These are phyloP conservation scores for Mariannaea sp. DNA, from an alignment of 2,329 filamentous ascomycete genomes.

Conservation along the genomic window DNA sequence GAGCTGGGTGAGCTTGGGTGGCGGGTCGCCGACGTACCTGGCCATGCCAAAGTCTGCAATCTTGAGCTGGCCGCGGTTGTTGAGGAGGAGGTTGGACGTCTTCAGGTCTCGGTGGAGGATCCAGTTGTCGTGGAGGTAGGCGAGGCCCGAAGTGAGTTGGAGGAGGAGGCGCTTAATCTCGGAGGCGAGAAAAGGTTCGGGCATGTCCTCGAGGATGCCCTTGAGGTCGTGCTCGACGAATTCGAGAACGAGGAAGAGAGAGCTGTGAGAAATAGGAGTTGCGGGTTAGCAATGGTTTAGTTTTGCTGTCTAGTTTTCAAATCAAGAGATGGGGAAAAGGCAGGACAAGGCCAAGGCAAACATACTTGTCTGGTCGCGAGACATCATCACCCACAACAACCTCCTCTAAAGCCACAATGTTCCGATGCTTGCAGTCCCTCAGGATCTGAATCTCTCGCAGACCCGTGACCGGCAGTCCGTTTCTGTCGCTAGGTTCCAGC, in stretches of 20 bases:
- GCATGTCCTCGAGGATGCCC: slow-evolving; percentile 90
- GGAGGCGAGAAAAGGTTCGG: slow-evolving; percentile 87
- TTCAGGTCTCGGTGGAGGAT: slow-evolving; percentile 94
- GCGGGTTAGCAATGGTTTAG: too few relatives aligned
- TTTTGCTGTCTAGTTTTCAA: slow-evolving; percentile 21
- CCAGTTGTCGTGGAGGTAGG: slow-evolving; percentile 86
- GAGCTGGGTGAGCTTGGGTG: slow-evolving; percentile 80
- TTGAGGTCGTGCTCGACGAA: slow-evolving; percentile 98
- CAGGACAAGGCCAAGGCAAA: slow-evolving; percentile 24
- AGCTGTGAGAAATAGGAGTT: slow-evolving; percentile 52
- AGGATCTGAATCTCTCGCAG: slow-evolving; percentile 93
- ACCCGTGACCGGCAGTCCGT: slow-evolving; percentile 87
- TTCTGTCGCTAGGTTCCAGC: slow-evolving; percentile 74
- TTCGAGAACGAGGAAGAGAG: slow-evolving; percentile 90
- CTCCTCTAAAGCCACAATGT: slow-evolving; percentile 82
- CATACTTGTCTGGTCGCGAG: slow-evolving; percentile 57
- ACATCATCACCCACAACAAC: slow-evolving; percentile 76
- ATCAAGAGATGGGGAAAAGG: not conserved
- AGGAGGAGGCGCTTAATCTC: slow-evolving; percentile 89
- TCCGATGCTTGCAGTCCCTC: slow-evolving; percentile 76
- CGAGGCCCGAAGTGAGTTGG: slow-evolving; percentile 79
- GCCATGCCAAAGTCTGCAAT: slow-evolving; percentile 99
- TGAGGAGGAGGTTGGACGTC: slow-evolving; percentile 91
- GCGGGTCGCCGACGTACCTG: slow-evolving; percentile 80
- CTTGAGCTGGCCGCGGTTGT: slow-evolving; percentile 92